Conservation (phyloP, 2,329 filamentous ascomycete species). For the Periconia sp. region DNA sequence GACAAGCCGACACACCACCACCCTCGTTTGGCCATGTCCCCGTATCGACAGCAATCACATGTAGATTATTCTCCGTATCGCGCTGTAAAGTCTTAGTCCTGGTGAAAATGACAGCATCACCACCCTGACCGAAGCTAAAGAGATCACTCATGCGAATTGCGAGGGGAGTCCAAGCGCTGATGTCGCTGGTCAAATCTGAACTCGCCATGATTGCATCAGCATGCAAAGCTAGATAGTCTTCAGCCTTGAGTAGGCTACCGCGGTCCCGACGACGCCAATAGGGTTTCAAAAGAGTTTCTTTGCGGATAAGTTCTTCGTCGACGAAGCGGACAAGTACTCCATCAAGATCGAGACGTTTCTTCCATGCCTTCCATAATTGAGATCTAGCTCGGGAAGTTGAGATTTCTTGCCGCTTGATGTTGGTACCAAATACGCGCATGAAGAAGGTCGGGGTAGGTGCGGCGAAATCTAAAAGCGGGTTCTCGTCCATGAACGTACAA, state of each 20-base stretch:
- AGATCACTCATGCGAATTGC: constrained; percentile 56
- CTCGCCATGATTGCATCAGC: constrained; percentile 56
- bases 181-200: constrained; percentile 54
- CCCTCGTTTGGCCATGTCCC: constrained; percentile 49
- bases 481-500: constrained; percentile 50
- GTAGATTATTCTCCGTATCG: constrained; percentile 42
- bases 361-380: constrained; percentile 46
- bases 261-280: constrained; percentile 44
- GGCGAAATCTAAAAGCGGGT: constrained; percentile 54
- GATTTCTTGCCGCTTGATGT: constrained; percentile 43
- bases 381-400: constrained; percentile 42
- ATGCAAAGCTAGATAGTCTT: constrained; percentile 44
- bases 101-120: constrained; percentile 55
- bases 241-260: constrained; percentile 38
- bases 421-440: constrained; percentile 38
- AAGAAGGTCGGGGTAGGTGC: constrained; percentile 36
- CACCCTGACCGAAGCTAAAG: constrained; percentile 56
- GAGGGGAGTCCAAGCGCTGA: constrained; percentile 56
- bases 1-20: constrained; percentile 46
- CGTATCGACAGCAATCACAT: constrained; percentile 46
- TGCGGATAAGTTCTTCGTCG: constrained; percentile 42
- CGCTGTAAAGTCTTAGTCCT: constrained; percentile 51
- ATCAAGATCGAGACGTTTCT: constrained; percentile 42
- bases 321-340: constrained; percentile 44
- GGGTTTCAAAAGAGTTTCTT: constrained; percentile 36